Evolutionary conservation across 73 alveolate genomes (phyloP).

Genomic region (Symbiodinium natans): DNA sequence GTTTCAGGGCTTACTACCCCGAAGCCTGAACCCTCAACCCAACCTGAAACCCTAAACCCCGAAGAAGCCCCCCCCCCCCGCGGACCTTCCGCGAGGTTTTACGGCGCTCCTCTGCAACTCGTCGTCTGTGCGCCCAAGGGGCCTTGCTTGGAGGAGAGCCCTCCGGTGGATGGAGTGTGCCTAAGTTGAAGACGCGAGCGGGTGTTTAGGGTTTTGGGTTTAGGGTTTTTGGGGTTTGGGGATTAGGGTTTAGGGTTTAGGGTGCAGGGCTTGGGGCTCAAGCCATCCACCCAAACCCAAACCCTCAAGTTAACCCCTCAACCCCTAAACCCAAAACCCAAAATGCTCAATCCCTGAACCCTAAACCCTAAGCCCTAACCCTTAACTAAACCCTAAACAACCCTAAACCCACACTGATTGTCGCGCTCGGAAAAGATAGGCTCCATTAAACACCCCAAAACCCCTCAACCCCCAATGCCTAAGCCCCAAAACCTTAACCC

Average conservation of each 20-base stretch:
- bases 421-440: no score
- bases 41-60: not conserved
- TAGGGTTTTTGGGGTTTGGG: no score
- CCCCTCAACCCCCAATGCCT: no score
- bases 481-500: no score
- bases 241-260: no score
- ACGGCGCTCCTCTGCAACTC: conserved; percentile 66
- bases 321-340: not conserved
- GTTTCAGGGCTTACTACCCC: not conserved
- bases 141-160: conserved; percentile 64
- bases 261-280: no score
- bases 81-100: conserved; percentile 22
- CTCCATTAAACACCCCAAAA: no score
- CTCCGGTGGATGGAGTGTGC: conserved; percentile 80
- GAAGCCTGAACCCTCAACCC: no score
- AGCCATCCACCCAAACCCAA: not conserved
- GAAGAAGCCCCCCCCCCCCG: not conserved
- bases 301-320: not conserved
- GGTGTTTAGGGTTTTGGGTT: no score
- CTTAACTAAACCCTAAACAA: no score
- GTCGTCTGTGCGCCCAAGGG: conserved; percentile 59
- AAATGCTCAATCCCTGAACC: not conserved
- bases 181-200: not conserved
- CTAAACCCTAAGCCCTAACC: not conserved
- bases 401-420: conserved; percentile 4